phyloP scores from a whole-genome alignment of 768 basidiomycete genomes.

The Macrolepiota dolichaula region DNA sequence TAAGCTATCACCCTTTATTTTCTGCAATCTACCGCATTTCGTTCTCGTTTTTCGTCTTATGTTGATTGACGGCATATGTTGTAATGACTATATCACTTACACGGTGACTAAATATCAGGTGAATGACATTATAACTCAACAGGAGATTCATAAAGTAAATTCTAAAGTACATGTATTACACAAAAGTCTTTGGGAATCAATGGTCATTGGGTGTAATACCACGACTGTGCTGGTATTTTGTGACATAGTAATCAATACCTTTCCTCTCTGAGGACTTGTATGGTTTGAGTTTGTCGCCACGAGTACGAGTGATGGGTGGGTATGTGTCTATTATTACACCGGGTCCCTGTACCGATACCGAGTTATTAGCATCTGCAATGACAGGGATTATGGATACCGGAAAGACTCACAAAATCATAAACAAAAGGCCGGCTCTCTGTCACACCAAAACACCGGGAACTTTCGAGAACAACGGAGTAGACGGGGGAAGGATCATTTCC shows the following conservation, averaged over 20 bases:
- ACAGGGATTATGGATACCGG: background rate
- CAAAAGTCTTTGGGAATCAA: conserved; percentile 4
- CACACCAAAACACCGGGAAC: conserved; percentile 74
- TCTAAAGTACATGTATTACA: background rate
- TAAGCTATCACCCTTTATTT: conserved; percentile 20
- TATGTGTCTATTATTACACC: conserved; percentile 57
- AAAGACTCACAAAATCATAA: conserved; percentile 60
- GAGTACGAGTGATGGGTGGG: conserved; percentile 33
- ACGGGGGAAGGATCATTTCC: conserved; percentile 79
- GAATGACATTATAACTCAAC: background rate
- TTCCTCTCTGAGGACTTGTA: conserved; percentile 29
- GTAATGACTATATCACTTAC: background rate
- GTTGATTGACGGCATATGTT: background rate
- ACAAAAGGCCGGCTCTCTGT: conserved; percentile 78
- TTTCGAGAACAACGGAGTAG: conserved; percentile 70
- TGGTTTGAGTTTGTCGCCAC: conserved; percentile 8
- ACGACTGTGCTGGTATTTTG: conserved; percentile 32
- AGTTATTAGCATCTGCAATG: background rate
- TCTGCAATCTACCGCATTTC: background rate
- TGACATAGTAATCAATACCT: conserved; percentile 47
- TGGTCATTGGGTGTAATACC: conserved; percentile 12
- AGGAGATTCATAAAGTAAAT: background rate
- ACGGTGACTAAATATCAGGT: background rate
- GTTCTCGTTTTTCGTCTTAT: background rate
- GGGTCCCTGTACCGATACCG: conserved; percentile 40